Percentiles rank a stretch among this genome's conserved stretches.
These are phyloP conservation scores for Pythium aristosporum DNA, from an alignment of 352 stramenopile species.

Conservation along the genomic window DNA sequence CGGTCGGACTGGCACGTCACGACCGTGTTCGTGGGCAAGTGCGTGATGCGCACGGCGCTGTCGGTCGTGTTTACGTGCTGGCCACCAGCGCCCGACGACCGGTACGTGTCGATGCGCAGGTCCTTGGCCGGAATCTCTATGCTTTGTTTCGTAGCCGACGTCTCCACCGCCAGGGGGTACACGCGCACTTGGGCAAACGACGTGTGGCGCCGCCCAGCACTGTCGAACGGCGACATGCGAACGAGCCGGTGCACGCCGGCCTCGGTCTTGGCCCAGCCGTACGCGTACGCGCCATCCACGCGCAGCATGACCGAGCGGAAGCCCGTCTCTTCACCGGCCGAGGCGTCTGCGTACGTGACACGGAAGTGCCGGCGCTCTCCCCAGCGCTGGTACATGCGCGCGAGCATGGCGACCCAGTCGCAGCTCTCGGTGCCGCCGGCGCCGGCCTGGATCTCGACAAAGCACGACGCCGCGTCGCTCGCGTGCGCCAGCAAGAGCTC, in stretches of 20 bases:
- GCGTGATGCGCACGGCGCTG: constrained; percentile 95
- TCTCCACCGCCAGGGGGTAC: constrained; percentile 50
- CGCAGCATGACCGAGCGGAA: constrained; percentile 63
- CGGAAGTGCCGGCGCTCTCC: constrained; percentile 38
- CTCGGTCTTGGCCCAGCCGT: constrained; percentile 93
- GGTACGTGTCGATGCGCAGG: constrained; percentile 94
- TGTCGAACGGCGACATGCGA: constrained; percentile 94
- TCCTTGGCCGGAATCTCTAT: constrained; percentile 80
- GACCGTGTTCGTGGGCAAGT: constrained; percentile 92
- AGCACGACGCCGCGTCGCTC: constrained; percentile 64
- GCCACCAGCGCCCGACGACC: constrained; percentile 90
- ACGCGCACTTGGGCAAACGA: constrained; percentile 92
- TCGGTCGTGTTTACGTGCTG: constrained; percentile 99
- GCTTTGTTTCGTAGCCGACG: constrained; percentile 28
- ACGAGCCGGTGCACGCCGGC: constrained; percentile 96
- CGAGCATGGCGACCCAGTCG: constrained; percentile 95
- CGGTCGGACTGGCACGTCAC: constrained; percentile 94
- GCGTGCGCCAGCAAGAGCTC: constrained; percentile 60
- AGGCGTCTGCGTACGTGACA: constrained; percentile 90
- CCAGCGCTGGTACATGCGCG: constrained; percentile 94
- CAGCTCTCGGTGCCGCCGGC: constrained; percentile 93
- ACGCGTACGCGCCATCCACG: constrained; percentile 77
- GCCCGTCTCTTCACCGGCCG: constrained; percentile 68
- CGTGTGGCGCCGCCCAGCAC: constrained; percentile 91
- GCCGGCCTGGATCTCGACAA: constrained; percentile 80